Percentiles rank a stretch among this genome's conserved stretches.
phyloP scores from a whole-genome alignment of 2,329 filamentous ascomycete species.

The Ophiostoma australiae region DNA sequence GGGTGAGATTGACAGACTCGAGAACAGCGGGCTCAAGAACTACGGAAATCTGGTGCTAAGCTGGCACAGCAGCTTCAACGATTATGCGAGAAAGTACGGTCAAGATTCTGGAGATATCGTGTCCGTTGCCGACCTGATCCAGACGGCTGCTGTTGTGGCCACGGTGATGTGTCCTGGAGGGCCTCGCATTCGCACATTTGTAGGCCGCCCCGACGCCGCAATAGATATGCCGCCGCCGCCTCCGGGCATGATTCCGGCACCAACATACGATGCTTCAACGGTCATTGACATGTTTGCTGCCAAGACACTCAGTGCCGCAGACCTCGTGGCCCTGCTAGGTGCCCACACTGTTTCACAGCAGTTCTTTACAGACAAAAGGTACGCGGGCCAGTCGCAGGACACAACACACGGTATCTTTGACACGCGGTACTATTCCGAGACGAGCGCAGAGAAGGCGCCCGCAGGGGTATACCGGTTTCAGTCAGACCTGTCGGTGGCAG shows the following conservation, averaged over 20 bases:
- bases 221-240: conserved; percentile 36
- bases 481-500: conserved; percentile 40
- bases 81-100: conserved; percentile 23
- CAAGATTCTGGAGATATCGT: conserved; percentile 29
- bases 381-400: conserved; percentile 42
- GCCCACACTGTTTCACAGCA: conserved; percentile 49
- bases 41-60: conserved; percentile 38
- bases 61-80: conserved; percentile 38
- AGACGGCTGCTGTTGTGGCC: conserved; percentile 45
- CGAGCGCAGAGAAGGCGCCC: conserved; percentile 32
- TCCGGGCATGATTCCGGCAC: conserved; percentile 42
- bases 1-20: conserved; percentile 36
- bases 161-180: conserved; percentile 49
- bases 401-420: conserved; percentile 49
- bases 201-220: conserved; percentile 45
- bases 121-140: conserved; percentile 51
- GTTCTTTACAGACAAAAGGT: conserved; percentile 39
- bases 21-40: conserved; percentile 45
- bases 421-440: conserved; percentile 44
- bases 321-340: conserved; percentile 51
- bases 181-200: conserved; percentile 46
- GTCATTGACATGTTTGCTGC: conserved; percentile 45
- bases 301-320: conserved; percentile 47
- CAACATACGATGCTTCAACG: conserved; percentile 37
- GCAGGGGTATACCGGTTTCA: conserved; percentile 38